Base-by-base conservation (phyloP, 1,284 basidiomycete species). In the Apiotrichum siamense region DNA sequence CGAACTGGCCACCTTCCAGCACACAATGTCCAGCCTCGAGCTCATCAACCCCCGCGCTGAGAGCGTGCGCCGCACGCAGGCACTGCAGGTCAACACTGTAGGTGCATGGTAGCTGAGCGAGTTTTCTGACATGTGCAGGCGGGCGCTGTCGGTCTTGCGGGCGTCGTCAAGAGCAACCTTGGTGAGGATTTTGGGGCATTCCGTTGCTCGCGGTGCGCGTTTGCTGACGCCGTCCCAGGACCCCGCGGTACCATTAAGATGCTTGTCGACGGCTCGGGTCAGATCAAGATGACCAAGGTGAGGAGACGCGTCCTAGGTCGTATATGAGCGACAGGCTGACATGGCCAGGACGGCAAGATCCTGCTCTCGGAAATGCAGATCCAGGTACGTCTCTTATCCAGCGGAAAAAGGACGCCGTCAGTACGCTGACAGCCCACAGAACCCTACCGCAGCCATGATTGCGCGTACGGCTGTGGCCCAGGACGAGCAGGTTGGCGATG, bases 341-440 rank as follows among this genome's bases (percentile, higher is more conserved):
- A 35, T 17, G 32, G 6, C 1, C 54, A 78, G 77, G 96, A 98
- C 70, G 96, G 96, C 64, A 98, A 98, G 77, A 94, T 97, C 39
- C 78, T 99, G 49, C 81, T 99, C 50, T 97, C 93, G 37, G 96
- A 99, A 78, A 99, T 99, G 96, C 96, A 98, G 79, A 99, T 99
- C 66, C 92, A 96, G 67, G 77, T 76, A 33, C 45, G 70, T 62
- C 21, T 4, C 5, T 20, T 5, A 10, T 27, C n/a, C n/a, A n/a
- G 23, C 25, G 13, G 5, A 18, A 17, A 20, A 3, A 21, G 20
- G n/a, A 43, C 3, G 9, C 23, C 37, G 37, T 23, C 11, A 7
- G 15, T 20, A 11, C 17, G 25, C 36, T 52, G 39, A 52, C 29
- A n/a, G n/a, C n/a, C 13, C 7, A 63, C 31, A 81, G 77, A 98